Conservation (phyloP, 495 filamentous ascomycete species). For the Aspergillus nanangensis region DNA sequence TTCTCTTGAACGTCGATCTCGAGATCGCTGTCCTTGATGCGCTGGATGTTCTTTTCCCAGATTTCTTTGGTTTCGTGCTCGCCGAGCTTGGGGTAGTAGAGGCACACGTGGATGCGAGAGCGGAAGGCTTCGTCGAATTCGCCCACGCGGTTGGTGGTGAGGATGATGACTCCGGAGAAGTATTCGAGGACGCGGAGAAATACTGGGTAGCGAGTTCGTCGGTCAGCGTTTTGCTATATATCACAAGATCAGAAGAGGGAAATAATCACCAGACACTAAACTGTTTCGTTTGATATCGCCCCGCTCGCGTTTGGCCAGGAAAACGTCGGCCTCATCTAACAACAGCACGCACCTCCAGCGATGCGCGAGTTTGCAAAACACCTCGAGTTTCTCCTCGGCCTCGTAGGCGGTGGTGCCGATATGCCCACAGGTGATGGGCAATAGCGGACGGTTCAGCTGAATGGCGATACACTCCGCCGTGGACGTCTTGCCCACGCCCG, state of each 20-base stretch:
- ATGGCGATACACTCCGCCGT: constrained; percentile 1
- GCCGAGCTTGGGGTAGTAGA: constrained; percentile 1
- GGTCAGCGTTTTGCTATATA: neutral
- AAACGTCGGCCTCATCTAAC: constrained; percentile 7
- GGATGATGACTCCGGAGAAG: constrained; percentile 1
- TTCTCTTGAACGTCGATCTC: too few species aligned
- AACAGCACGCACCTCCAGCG: constrained; percentile 2
- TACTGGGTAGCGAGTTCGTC: neutral
- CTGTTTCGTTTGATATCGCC: neutral
- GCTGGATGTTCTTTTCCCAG: neutral
- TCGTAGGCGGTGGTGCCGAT: neutral
- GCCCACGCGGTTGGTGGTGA: constrained; percentile 5
- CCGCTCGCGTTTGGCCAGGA: neutral
- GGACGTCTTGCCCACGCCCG: constrained; percentile 6
- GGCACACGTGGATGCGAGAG: neutral
- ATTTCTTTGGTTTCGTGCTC: neutral
- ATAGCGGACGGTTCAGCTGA: neutral
- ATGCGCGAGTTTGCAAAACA: neutral
- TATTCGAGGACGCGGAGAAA: constrained; percentile 3
- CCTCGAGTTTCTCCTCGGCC: neutral
- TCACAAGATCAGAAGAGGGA: neutral
- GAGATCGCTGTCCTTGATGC: neutral
- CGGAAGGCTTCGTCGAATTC: constrained; percentile 2
- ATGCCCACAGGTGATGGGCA: constrained; percentile 1
- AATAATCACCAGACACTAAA: neutral